Evolutionary conservation across 495 filamentous ascomycete species (phyloP), one percentile per base, ranked within the genome.

Genomic region (Aspergillus conjunctus): DNA sequence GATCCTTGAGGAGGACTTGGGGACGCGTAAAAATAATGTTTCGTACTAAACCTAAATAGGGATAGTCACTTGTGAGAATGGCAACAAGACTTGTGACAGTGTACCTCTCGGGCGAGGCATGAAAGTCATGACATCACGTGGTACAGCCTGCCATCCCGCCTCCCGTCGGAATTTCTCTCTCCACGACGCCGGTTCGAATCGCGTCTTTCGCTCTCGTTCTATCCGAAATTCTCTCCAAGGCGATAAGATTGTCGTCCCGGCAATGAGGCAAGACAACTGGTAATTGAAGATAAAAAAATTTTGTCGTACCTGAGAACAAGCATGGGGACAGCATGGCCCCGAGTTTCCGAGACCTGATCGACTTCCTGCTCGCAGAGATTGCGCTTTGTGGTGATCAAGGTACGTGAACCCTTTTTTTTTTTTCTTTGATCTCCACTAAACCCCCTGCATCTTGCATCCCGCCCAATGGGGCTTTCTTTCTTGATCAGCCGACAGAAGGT

Each of bases 341-440:
- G 52, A 83, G 83, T 60, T 74, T 90, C 55, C 88, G 91, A 71
- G 84, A 84, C 58, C 73, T 94, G 71, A 85, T 92, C 50, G 82
- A 88, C 63, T 86, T 84, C 67, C 73, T 93, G 50, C 73, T 93
- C 48, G 81, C 82, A 18, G 88, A 90, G 77, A 87, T 93, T 68
- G 88, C 89, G 37, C 77, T 87, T 44, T 77, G 76, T 54, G 90
- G 90, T 32, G 81, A 83, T 59, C 79, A 83, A 77, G 90, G 90
- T 93, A 72, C 75, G 89, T 83, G 49, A 51, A 60, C 56, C 49
- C 59, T 56, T 66, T 61, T 65, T 57, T 22, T 60, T 43, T 56
- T 60, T 46, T 15, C 46, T 53, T 18, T 59, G 51, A 26, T 50
- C 10, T 46, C 60, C 30, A 54, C 45, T 14, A 20, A 46, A 14